Conservation (phyloP, 768 basidiomycete species). For the Phlebiopsis gigantea region DNA sequence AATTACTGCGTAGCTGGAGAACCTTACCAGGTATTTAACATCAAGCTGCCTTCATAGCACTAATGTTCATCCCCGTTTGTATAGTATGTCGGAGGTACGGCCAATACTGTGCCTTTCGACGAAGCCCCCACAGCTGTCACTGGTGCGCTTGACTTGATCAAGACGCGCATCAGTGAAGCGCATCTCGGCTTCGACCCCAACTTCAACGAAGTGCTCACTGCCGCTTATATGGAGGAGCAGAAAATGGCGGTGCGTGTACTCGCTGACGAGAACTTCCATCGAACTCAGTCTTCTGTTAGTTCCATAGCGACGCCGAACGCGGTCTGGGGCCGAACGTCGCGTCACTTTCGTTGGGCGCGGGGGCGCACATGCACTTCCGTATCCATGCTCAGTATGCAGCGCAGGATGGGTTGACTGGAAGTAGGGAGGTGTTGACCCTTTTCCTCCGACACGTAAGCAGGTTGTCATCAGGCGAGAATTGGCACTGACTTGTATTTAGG, state of each 20-base stretch:
- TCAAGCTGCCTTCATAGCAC: no score
- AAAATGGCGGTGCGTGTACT: slow-evolving; percentile 71
- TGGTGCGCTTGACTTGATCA: slow-evolving; percentile 54
- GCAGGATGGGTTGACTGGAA: slow-evolving; percentile 20
- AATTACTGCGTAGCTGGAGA: slow-evolving; percentile 52
- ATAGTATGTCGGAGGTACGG: slow-evolving; percentile 76
- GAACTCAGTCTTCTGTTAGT: no score
- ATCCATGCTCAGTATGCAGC: slow-evolving; percentile 31
- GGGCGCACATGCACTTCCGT: slow-evolving; percentile 79
- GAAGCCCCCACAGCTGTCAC: slow-evolving; percentile 53
- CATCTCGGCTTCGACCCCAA: slow-evolving; percentile 28
- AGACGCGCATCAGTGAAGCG: slow-evolving; percentile 45
- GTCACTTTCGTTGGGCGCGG: slow-evolving; percentile 70
- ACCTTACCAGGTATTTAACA: slow-evolving; percentile 58
- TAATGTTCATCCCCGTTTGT: not conserved
- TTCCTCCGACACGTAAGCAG: slow-evolving; percentile 67
- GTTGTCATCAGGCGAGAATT: slow-evolving; percentile 13
- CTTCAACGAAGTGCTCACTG: slow-evolving; percentile 79
- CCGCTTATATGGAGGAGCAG: slow-evolving; percentile 82
- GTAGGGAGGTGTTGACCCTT: slow-evolving; percentile 42
- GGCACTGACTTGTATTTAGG: slow-evolving; percentile 35
- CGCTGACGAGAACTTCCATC: no score
- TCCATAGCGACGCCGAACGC: slow-evolving; percentile 73
- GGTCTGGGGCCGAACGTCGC: slow-evolving; percentile 72
- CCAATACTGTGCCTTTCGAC: slow-evolving; percentile 63